Evolutionary conservation across 176 grass and related monocot species (phyloP), one percentile per base, ranked within the genome.

Genomic region (Canna indica): DNA sequence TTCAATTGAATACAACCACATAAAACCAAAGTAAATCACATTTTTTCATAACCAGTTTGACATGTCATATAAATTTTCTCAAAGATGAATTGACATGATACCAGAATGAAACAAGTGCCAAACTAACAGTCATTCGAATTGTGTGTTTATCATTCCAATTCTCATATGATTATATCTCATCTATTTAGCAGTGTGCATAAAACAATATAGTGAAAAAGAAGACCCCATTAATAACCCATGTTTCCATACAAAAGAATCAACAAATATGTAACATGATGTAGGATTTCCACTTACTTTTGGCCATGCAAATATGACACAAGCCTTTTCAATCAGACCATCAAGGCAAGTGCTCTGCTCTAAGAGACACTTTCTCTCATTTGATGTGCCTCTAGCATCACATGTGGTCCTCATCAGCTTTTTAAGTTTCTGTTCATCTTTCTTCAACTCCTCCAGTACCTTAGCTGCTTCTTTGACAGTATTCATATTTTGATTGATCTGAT

Each of bases 331-430:
- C 73, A 97, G 81, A 60, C 53, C 64, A 85, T 92, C 93, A 65
- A 97, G 76, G 58, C 63, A 85, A 32, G 73, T n/a, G 32, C 81
- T 32, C 69, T 85, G 84, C 72, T 92, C 81, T 74, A 87, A 77
- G 22, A 97, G 81, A 20, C 87, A 64, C 82, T 92, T 97, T 78
- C 93, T 97, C 79, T 92, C 88, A 7, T 76, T 92, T 56, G 81
- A 74, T 53, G 86, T 87, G 52, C 82, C 88, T 63, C 39, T 61
- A 28, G 86, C 83, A 81, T 70, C 83, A 28, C 68, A 69, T 41
- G 78, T 82, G 68, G 81, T 77, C 67, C 93, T 87, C 36, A 80
- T 75, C 79, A 97, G 80, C 73, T 85, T 97, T 76, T 90, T 97
- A 45, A 87, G 76, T 59, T 80, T 97, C 60, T 85, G 93, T 73